Conservation (phyloP, 179 eudicot species). For the Spergularia azorica region DNA sequence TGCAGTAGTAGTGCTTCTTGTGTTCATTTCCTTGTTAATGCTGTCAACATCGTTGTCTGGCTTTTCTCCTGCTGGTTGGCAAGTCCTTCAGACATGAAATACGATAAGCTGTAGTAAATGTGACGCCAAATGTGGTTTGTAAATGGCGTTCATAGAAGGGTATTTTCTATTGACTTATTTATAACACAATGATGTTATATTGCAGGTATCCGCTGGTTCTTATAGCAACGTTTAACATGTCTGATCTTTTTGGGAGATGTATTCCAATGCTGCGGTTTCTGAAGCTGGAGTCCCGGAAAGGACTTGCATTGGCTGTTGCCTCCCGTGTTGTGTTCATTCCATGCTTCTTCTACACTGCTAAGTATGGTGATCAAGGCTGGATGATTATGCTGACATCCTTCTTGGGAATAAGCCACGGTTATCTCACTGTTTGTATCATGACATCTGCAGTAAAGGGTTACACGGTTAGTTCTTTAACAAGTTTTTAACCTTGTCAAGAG, state of each 20-base stretch:
- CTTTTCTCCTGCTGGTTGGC: too few relatives aligned
- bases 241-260: conserved; percentile 54
- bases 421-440: conserved; percentile 46
- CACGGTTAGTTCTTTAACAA: conserved; percentile 35
- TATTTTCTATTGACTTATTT: too few relatives aligned
- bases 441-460: conserved; percentile 46
- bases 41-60: too few relatives aligned
- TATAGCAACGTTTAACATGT: conserved; percentile 42
- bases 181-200: neutral
- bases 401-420: conserved; percentile 47
- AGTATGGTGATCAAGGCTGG: conserved; percentile 51
- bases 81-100: too few relatives aligned
- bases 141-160: too few relatives aligned
- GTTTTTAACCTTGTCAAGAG: neutral
- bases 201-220: conserved; percentile 55
- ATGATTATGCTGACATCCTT: conserved; percentile 52
- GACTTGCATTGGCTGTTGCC: conserved; percentile 24
- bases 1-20: too few relatives aligned
- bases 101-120: too few relatives aligned
- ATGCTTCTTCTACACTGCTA: conserved; percentile 53
- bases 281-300: conserved; percentile 43
- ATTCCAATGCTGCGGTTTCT: conserved; percentile 34
- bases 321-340: conserved; percentile 45
- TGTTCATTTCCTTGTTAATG: too few relatives aligned
- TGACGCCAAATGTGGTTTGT: too few relatives aligned